Evolutionary conservation across 2,329 filamentous ascomycete species (phyloP), one percentile per base, ranked within the genome.

Genomic region (Penicillium corylophilum): DNA sequence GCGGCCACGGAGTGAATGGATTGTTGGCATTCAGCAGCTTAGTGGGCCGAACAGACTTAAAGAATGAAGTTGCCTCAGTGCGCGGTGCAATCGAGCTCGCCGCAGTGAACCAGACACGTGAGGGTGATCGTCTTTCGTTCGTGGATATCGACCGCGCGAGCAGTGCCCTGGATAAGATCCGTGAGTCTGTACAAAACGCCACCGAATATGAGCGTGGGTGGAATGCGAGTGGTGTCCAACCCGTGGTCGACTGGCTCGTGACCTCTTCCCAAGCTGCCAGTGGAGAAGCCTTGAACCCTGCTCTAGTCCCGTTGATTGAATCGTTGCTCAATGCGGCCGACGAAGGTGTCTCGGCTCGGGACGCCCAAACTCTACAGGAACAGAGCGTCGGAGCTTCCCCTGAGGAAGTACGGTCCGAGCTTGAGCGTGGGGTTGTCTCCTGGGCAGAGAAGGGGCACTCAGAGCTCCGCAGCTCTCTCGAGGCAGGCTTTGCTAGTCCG

Each of bases 401-500:
- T 3, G 66, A 79, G 8, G 62, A 71, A 20, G 74, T 74, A 33
- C 73, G 76, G n/a, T 60, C 70, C 15, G 66, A 71, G 4, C 75
- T 95, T n/a, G 77, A 83, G 39, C 68, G 71, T 2, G 79, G 79
- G 1, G 81, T 96, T 0, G 77, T 83, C 0, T 71, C 75, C 3
- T 96, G 92, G 90, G 86, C 91, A 0, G 86, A 93, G 63, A 77
- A 78, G 20, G 90, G 89, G 0, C 93, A 97, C 67, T 81, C 84
- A 1, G 93, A 97, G 71, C 80, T 97, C 7, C 89, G 90, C 56
- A 82, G 87, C 45, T 82, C 91, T 61, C 82, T 96, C 2, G 87
- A 93, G 58, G 74, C 83, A 40, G 91, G 90, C 0, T 93, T 96
- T 62, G 77, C 82, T 0, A 85, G 88, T n/a, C 79, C 76, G 16